Conservation (phyloP, 306 rosid species). For the Casuarina equisetifolia region DNA sequence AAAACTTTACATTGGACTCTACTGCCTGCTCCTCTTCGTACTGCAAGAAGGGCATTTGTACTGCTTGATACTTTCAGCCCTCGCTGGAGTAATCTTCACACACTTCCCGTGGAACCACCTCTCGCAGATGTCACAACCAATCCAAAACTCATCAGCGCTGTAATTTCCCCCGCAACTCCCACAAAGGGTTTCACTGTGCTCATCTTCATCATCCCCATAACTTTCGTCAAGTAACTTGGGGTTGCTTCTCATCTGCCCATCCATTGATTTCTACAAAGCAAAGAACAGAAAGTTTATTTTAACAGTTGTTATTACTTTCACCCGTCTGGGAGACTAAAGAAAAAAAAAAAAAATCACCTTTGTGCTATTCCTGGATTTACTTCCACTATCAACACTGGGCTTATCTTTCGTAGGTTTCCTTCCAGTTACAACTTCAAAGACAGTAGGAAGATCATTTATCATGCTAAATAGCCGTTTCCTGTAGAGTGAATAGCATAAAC, state of each 20-base stretch:
- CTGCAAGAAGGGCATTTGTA: conserved; percentile 63
- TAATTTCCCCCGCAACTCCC: conserved; percentile 65
- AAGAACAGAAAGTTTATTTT: not conserved
- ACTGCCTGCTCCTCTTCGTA: conserved; percentile 43
- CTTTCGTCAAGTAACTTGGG: conserved; percentile 39
- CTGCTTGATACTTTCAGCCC: conserved; percentile 51
- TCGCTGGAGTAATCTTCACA: conserved; percentile 62
- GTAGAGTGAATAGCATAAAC: conserved; percentile 17
- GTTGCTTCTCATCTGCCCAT: conserved; percentile 45
- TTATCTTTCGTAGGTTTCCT: conserved; percentile 52
- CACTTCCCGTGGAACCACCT: conserved; percentile 66
- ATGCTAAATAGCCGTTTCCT: conserved; percentile 59
- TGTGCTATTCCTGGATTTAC: conserved; percentile 53
- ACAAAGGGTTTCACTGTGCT: conserved; percentile 54
- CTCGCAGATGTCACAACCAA: conserved; percentile 61
- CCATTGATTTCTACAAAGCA: conserved; percentile 49
- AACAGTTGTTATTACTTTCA: not conserved
- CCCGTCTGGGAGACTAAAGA: not conserved
- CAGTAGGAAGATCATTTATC: conserved; percentile 60
- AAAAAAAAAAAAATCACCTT: conserved; percentile 39
- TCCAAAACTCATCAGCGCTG: conserved; percentile 60
- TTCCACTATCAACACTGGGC: conserved; percentile 50
- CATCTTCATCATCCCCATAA: conserved; percentile 51
- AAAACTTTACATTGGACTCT: conserved; percentile 9
- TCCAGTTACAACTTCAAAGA: conserved; percentile 59